Conservation (phyloP, 129 eudicot species). For the Solidago caesia region DNA sequence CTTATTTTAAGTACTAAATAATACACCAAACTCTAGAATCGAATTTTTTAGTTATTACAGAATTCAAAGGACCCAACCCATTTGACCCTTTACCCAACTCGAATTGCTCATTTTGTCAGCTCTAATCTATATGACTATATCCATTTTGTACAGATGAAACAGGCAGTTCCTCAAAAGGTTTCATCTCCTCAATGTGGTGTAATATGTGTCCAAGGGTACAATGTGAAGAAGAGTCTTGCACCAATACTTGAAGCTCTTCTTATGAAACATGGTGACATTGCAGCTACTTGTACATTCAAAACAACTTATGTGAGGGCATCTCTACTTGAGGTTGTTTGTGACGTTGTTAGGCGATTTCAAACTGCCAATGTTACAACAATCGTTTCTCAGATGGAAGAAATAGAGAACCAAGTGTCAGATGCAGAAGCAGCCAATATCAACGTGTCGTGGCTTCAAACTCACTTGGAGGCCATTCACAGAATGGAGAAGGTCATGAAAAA, state of each 20-base stretch:
- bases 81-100: neutral
- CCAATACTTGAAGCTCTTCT: conserved; percentile 36
- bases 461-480: conserved; percentile 5
- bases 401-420: conserved; percentile 9
- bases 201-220: conserved; percentile 15
- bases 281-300: conserved; percentile 19
- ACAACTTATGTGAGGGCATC: conserved; percentile 24
- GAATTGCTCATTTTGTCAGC: neutral
- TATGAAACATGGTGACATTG: conserved; percentile 34
- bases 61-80: neutral
- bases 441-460: conserved; percentile 29
- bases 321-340: conserved; percentile 29
- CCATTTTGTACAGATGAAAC: neutral
- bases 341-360: conserved; percentile 3
- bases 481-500: conserved; percentile 4
- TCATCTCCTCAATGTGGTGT: too few species aligned
- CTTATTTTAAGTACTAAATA: too few species aligned
- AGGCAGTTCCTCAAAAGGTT: neutral
- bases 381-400: neutral
- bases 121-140: neutral
- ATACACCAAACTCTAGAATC: neutral
- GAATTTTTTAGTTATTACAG: neutral
- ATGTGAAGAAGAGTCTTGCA: conserved; percentile 32
- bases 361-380: neutral
- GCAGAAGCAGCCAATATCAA: conserved; percentile 27